phyloP scores from a whole-genome alignment of 2,329 filamentous ascomycete genomes.

The Colletotrichum orbiculare region DNA sequence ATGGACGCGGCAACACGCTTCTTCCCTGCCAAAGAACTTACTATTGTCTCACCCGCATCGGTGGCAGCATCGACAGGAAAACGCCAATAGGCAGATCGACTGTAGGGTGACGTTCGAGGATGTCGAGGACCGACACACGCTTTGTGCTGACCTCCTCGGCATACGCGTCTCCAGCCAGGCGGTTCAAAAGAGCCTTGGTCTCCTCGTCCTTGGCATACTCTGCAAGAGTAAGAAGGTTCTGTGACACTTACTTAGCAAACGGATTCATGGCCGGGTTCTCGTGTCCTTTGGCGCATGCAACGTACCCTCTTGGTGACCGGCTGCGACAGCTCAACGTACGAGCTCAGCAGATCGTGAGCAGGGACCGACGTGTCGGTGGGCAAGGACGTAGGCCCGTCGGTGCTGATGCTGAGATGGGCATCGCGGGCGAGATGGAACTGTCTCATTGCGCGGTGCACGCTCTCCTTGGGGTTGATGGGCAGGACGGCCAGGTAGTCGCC shows the following conservation, averaged over 20 bases:
- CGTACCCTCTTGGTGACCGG: conserved; percentile 75
- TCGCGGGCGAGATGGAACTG: conserved; percentile 79
- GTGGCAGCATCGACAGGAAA: conserved; percentile 74
- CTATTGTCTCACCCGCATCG: conserved; percentile 62
- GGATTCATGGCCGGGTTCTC: neutral
- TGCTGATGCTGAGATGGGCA: conserved; percentile 70
- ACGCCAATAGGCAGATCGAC: conserved; percentile 66
- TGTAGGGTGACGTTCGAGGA: conserved; percentile 67
- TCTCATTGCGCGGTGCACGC: conserved; percentile 71
- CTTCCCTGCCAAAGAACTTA: neutral
- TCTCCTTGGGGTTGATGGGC: conserved; percentile 74
- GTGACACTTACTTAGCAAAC: conserved; percentile 36
- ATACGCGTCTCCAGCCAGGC: conserved; percentile 52
- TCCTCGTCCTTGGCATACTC: conserved; percentile 48
- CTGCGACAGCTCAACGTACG: conserved; percentile 79
- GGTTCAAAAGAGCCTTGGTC: conserved; percentile 46
- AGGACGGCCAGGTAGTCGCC: conserved; percentile 83
- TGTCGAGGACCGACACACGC: conserved; percentile 67
- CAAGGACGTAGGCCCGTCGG: conserved; percentile 61
- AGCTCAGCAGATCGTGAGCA: conserved; percentile 71
- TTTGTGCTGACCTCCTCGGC: conserved; percentile 56
- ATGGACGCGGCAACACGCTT: neutral
- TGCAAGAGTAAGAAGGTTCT: conserved; percentile 47
- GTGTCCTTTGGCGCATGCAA: conserved; percentile 37
- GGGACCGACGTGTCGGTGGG: conserved; percentile 68